Percentiles rank a stretch among this genome's conserved stretches.
Conservation (phyloP, 306 rosid species). For the Leucaena leucocephala region DNA sequence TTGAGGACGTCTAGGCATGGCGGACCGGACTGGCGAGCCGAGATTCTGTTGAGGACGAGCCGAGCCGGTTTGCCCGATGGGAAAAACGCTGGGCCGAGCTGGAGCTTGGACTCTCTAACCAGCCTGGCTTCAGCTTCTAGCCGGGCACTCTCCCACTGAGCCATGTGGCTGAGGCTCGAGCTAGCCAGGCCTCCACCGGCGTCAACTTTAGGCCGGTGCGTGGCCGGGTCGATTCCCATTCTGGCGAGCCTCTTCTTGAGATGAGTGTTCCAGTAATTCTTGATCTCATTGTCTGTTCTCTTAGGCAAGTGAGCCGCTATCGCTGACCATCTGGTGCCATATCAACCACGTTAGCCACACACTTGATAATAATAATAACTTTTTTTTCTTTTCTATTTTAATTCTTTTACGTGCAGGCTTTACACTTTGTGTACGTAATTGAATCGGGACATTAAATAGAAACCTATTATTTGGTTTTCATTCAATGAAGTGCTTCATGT, state of each 20-base stretch:
- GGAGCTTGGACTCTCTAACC: slow-evolving; percentile 31
- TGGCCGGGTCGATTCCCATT: slow-evolving; percentile 49
- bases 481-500: not conserved
- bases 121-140: slow-evolving; percentile 47
- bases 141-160: slow-evolving; percentile 52
- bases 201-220: slow-evolving; percentile 43
- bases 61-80: not conserved
- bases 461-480: not conserved
- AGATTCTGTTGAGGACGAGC: slow-evolving; percentile 24
- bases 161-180: slow-evolving; percentile 39
- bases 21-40: slow-evolving; percentile 18
- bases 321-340: slow-evolving; percentile 45
- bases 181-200: not conserved
- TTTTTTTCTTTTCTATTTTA: not conserved
- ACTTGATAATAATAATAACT: not conserved
- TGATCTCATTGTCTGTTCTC: slow-evolving; percentile 52
- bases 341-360: not conserved
- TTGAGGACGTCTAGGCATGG: slow-evolving; percentile 47
- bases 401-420: not conserved
- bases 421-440: not conserved
- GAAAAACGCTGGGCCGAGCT: not conserved
- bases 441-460: not conserved
- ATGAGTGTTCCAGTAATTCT: slow-evolving; percentile 51
- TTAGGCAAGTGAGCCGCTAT: slow-evolving; percentile 46
- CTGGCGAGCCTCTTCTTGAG: slow-evolving; percentile 42